Conservation (phyloP, 805 yeast genomes). For the Torulaspora delbrueckii region DNA sequence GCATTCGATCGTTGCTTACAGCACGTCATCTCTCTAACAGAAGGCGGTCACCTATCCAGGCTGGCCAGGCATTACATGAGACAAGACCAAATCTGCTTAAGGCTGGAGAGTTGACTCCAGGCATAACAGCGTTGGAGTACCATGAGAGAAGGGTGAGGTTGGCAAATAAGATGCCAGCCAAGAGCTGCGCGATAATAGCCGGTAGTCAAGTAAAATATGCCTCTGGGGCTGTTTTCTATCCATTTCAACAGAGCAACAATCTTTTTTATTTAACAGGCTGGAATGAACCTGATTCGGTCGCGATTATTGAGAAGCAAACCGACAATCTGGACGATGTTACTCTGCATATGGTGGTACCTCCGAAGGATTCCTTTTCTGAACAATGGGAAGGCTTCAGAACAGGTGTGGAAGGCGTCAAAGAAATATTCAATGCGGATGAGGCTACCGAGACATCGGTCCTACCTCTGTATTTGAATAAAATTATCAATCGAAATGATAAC, state of each 20-base stretch:
- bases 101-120: slow-evolving; percentile 81
- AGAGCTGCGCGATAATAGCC: slow-evolving; percentile 66
- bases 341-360: slow-evolving; percentile 81
- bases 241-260: slow-evolving; percentile 89
- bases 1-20: background rate
- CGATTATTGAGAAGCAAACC: slow-evolving; percentile 57
- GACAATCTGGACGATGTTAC: slow-evolving; percentile 48
- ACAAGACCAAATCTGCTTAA: slow-evolving; percentile 73
- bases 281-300: slow-evolving; percentile 81
- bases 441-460: slow-evolving; percentile 49
- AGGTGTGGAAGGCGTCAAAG: slow-evolving; percentile 76
- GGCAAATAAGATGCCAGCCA: slow-evolving; percentile 51
- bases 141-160: slow-evolving; percentile 62
- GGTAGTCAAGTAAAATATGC: slow-evolving; percentile 73
- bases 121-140: slow-evolving; percentile 80
- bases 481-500: slow-evolving; percentile 45
- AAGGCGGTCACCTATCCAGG: slow-evolving; percentile 33
- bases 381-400: slow-evolving; percentile 95
- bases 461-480: slow-evolving; percentile 40
- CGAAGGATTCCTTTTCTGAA: slow-evolving; percentile 70
- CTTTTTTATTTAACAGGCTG: slow-evolving; percentile 85
- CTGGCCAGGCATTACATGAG: slow-evolving; percentile 86
- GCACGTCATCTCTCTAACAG: slow-evolving; percentile 13
- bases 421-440: slow-evolving; percentile 83
- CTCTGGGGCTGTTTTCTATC: slow-evolving; percentile 86